Base-by-base conservation (phyloP, 257 asterid genomes). In the Solanum gandarillasii region DNA sequence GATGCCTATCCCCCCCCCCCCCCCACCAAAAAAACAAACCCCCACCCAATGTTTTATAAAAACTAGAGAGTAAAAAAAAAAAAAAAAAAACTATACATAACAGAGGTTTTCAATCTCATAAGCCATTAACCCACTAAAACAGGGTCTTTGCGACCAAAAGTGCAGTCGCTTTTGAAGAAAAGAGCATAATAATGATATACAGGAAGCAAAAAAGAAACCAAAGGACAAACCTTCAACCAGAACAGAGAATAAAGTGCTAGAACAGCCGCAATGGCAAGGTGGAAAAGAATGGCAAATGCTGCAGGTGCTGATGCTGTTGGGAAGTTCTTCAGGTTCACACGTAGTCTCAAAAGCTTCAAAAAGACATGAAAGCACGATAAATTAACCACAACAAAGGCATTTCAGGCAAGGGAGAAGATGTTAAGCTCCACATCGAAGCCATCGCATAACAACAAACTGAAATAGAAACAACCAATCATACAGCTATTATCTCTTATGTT, bases 201-300 rank as follows among this genome's bases (percentile, higher is more conserved):
- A 75, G 71, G 16, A 13, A 73, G 68, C 14, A 58, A 29, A 84
- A 65, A 41, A 12, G 71, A 41, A 74, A 41, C 74, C 74, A 88
- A 70, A 89, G 87, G 79, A 89, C 93, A 73, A 20, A 97, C 99
- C 98, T 96, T 94, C 91, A 94, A 84, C 99, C 99, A 97, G 92
- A 97, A 97, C 87, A 93, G 83, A 55, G 92, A 89, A 93, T 96
- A 96, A 85, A 97, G 96, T 70, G 91, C 60, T 55, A 97, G 94
- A 87, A 97, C 95, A 67, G 99, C 96, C 72, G 94, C 99, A 90
- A 96, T 93, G 87, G 97, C 96, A 89, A 92, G 46, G 86, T 97
- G 99, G 93, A 97, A 96, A 73, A 94, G 93, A 85, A 91, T 62
- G 87, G 98, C 98, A 91, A 94, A 96, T 27, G 93, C 76, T 31